A percentile compares a stretch with the other conserved stretches of the same genome.
Conservation (phyloP, 805 yeast genomes). For the Yarrowia keelungensis region DNA sequence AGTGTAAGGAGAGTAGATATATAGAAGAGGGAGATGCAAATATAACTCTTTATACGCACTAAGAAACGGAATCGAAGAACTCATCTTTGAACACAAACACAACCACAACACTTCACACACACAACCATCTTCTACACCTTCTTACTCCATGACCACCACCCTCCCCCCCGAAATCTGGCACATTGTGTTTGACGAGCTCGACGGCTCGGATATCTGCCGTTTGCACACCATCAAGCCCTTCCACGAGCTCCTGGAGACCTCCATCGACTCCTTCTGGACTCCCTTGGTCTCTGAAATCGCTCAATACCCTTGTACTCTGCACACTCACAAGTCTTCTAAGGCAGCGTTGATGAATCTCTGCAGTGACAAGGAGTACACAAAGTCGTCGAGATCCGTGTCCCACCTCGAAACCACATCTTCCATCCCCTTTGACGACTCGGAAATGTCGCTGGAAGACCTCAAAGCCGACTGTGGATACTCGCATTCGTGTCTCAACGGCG, state of each 20-base stretch:
- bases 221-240: constrained; percentile 17
- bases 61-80: too few relatives aligned
- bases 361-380: neutral
- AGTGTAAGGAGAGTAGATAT: neutral
- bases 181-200: constrained; percentile 18
- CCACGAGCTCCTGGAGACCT: constrained; percentile 9
- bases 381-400: neutral
- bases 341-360: constrained; percentile 4
- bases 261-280: neutral
- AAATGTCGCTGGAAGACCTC: constrained; percentile 23
- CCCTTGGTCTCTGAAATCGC: constrained; percentile 6
- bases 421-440: constrained; percentile 7
- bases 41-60: too few relatives aligned
- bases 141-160: neutral
- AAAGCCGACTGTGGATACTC: constrained; percentile 25
- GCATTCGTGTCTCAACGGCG: constrained; percentile 27
- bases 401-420: neutral
- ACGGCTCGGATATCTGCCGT: constrained; percentile 3
- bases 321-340: constrained; percentile 9
- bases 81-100: too few relatives aligned
- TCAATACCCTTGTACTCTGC: constrained; percentile 5
- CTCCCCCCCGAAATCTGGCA: constrained; percentile 26
- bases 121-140: neutral
- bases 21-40: too few relatives aligned
- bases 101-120: neutral